Conservation (phyloP, 2,329 filamentous ascomycete genomes). For the Huntiella decipiens region DNA sequence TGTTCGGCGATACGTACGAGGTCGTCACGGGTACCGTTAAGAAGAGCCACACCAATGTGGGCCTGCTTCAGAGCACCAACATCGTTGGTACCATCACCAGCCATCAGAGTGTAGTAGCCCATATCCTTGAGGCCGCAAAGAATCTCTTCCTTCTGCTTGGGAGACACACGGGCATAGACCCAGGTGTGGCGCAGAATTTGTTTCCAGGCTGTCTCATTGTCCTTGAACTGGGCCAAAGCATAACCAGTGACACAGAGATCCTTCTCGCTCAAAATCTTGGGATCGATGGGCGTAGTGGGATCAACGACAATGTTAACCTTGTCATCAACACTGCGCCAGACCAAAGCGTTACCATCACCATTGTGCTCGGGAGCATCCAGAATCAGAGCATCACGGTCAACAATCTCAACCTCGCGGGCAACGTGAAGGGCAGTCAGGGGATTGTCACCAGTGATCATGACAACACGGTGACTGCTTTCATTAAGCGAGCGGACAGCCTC, state of each 20-base stretch:
- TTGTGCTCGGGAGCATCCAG: conserved; percentile 89
- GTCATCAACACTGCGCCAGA: conserved; percentile 93
- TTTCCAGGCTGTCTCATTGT: conserved; percentile 51
- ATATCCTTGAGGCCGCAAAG: conserved; percentile 89
- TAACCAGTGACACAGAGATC: conserved; percentile 95
- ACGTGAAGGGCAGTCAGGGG: conserved; percentile 92
- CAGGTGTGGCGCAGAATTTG: conserved; percentile 74
- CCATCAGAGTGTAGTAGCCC: conserved; percentile 97
- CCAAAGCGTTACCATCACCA: conserved; percentile 56
- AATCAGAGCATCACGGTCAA: conserved; percentile 87
- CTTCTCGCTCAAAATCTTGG: conserved; percentile 62
- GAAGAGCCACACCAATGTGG: conserved; percentile 84
- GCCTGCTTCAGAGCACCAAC: conserved; percentile 96
- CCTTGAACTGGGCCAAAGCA: conserved; percentile 70
- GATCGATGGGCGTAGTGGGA: conserved; percentile 59
- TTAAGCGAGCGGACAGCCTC: conserved; percentile 92
- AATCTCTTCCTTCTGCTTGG: conserved; percentile 97
- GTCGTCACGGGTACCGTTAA: conserved; percentile 88
- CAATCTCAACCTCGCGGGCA: conserved; percentile 87
- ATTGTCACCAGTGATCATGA: conserved; percentile 99
- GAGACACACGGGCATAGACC: conserved; percentile 96
- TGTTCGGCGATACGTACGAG: conserved; percentile 84
- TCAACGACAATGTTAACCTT: conserved; percentile 73
- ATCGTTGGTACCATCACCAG: conserved; percentile 94
- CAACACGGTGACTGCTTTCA: conserved; percentile 92